Evolutionary conservation across 2,329 filamentous ascomycete species (phyloP).

Genomic region (Penicillium oxalicum): DNA sequence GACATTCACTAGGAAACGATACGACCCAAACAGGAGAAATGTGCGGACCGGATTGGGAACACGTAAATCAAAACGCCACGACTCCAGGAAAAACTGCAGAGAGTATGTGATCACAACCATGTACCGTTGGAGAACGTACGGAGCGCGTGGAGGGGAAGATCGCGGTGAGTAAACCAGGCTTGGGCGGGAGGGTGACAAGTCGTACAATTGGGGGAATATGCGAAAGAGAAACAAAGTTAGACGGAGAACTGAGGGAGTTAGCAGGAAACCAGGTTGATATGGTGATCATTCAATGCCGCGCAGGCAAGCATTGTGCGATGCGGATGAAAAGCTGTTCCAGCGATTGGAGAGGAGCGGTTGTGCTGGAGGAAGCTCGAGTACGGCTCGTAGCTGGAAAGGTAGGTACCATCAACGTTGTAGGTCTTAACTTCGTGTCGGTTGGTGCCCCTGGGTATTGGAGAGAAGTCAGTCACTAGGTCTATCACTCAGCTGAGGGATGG

Average conservation of each 20-base stretch:
- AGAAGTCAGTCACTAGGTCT: conserved; percentile 10
- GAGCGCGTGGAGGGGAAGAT: neutral
- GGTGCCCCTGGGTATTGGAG: conserved; percentile 59
- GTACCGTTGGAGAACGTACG: neutral
- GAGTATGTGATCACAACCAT: neutral
- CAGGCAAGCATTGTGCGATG: conserved; percentile 88
- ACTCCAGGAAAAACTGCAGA: too few relatives aligned
- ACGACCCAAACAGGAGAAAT: neutral
- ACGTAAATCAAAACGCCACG: neutral
- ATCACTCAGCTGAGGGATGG: neutral
- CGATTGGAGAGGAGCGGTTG: conserved; percentile 73
- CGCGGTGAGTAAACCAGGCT: too few relatives aligned
- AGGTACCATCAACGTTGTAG: conserved; percentile 77
- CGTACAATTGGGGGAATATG: too few relatives aligned
- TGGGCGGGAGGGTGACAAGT: too few relatives aligned
- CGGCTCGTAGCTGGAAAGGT: conserved; percentile 78
- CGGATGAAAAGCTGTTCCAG: conserved; percentile 88
- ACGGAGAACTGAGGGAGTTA: conserved; percentile 16
- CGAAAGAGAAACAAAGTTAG: neutral
- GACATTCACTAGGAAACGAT: conserved; percentile 2
- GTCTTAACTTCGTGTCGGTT: conserved; percentile 83
- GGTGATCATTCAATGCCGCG: conserved; percentile 76
- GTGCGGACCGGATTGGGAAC: neutral
- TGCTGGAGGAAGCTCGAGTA: conserved; percentile 84
- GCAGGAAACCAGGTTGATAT: conserved; percentile 83